These are phyloP conservation scores for Sclerotinia glacialis DNA, from an alignment of 2,329 filamentous ascomycete genomes.

Conservation along the genomic window DNA sequence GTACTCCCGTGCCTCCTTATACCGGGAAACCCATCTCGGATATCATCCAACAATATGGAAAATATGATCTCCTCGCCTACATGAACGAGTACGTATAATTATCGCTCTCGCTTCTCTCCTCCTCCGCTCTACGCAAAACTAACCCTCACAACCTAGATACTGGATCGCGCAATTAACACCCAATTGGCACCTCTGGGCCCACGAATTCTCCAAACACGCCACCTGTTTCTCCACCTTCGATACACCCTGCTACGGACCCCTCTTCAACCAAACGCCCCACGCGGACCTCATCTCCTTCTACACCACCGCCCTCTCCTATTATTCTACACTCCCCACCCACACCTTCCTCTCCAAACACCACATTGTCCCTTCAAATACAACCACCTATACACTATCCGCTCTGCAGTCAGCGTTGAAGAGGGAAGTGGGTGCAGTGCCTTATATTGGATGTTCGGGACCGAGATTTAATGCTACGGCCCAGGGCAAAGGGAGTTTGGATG, in stretches of 20 bases:
- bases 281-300: slow-evolving; percentile 9
- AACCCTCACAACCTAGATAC: slow-evolving; percentile 39
- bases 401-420: slow-evolving; percentile 51
- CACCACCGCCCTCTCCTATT: slow-evolving; percentile 54
- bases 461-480: slow-evolving; percentile 58
- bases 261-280: slow-evolving; percentile 36
- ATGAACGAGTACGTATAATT: slow-evolving; percentile 54
- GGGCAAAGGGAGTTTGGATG: slow-evolving; percentile 53
- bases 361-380: slow-evolving; percentile 58
- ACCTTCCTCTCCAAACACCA: slow-evolving; percentile 54
- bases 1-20: slow-evolving; percentile 55
- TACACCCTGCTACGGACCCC: slow-evolving; percentile 60
- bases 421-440: slow-evolving; percentile 55
- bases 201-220: slow-evolving; percentile 66
- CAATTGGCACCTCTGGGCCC: slow-evolving; percentile 61
- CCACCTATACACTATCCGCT: slow-evolving; percentile 52
- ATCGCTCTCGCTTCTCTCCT: background rate
- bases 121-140: background rate
- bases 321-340: slow-evolving; percentile 57
- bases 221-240: slow-evolving; percentile 68
- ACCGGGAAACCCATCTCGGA: slow-evolving; percentile 55
- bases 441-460: slow-evolving; percentile 60
- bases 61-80: slow-evolving; percentile 58
- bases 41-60: slow-evolving; percentile 57
- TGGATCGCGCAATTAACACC: slow-evolving; percentile 56